Percentiles rank a stretch among this genome's conserved stretches.
Conservation (phyloP, 2,329 filamentous ascomycete species). For the Magnaporthiopsis rhizophila region DNA sequence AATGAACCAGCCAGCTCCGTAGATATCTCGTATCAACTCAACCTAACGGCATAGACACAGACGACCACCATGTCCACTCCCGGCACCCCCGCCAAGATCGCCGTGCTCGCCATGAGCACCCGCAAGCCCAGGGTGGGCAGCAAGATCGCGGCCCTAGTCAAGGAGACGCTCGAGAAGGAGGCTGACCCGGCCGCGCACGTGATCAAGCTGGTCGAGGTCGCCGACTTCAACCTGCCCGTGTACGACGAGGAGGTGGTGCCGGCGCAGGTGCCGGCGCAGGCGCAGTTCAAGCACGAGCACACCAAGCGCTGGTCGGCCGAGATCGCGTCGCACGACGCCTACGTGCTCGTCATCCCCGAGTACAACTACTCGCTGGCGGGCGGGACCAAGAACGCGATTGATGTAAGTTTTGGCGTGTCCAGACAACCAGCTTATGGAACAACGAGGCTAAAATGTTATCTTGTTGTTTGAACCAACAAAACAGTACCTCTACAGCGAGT, state of each 20-base stretch:
- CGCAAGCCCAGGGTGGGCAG: slow-evolving; percentile 25
- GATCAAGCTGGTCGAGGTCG: slow-evolving; percentile 23
- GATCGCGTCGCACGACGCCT: slow-evolving; percentile 36
- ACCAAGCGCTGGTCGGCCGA: slow-evolving; percentile 35
- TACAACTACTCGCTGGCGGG: slow-evolving; percentile 50
- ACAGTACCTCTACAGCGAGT: slow-evolving; percentile 47
- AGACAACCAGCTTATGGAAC: too few species aligned
- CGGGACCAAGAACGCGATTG: slow-evolving; percentile 52
- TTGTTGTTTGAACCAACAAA: too few species aligned
- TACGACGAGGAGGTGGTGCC: slow-evolving; percentile 35
- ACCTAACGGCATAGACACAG: not conserved
- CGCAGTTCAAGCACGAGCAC: slow-evolving; percentile 30
- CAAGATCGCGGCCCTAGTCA: slow-evolving; percentile 25
- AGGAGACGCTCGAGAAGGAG: slow-evolving; percentile 11
- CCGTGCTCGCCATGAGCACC: slow-evolving; percentile 28
- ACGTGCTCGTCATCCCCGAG: slow-evolving; percentile 42
- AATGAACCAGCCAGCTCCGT: too few species aligned
- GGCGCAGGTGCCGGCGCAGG: slow-evolving; percentile 24
- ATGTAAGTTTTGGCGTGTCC: slow-evolving; percentile 18
- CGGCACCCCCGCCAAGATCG: slow-evolving; percentile 18
- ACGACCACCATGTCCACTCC: not conserved
- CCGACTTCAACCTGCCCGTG: slow-evolving; percentile 33
- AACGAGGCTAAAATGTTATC: too few species aligned
- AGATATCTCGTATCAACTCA: not conserved
- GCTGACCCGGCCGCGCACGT: slow-evolving; percentile 1